phyloP scores from a whole-genome alignment of 805 yeast species.

The Starmerella khaoyaiensis region DNA sequence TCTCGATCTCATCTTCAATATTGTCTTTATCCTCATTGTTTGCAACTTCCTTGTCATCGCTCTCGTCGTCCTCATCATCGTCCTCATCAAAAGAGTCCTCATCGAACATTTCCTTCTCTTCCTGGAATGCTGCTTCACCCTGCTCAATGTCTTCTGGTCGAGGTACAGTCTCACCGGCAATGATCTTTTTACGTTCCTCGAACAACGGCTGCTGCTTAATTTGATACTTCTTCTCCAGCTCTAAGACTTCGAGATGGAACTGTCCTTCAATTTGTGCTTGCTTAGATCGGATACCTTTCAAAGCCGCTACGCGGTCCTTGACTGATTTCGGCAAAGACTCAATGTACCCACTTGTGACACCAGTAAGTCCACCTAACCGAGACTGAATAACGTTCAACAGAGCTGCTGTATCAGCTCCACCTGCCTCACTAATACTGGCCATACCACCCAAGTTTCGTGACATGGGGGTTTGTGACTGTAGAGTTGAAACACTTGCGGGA shows the following conservation, averaged over 20 bases:
- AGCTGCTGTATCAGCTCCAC: slow-evolving; percentile 55
- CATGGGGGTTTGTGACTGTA: slow-evolving; percentile 28
- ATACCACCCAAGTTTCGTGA: slow-evolving; percentile 17
- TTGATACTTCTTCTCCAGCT: slow-evolving; percentile 69
- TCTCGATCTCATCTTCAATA: slow-evolving; percentile 28
- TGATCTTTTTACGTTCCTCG: slow-evolving; percentile 55
- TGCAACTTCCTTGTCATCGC: slow-evolving; percentile 24
- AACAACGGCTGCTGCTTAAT: slow-evolving; percentile 63
- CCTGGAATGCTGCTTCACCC: slow-evolving; percentile 60
- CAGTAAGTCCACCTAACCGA: slow-evolving; percentile 69
- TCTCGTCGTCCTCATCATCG: slow-evolving; percentile 30
- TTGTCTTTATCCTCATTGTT: slow-evolving; percentile 33
- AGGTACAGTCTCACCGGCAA: slow-evolving; percentile 58
- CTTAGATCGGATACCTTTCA: slow-evolving; percentile 67
- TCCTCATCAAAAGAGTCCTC: slow-evolving; percentile 35
- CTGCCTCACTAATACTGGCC: slow-evolving; percentile 51
- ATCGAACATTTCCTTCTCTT: slow-evolving; percentile 35
- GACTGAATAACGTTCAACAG: slow-evolving; percentile 81
- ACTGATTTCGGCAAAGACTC: slow-evolving; percentile 59
- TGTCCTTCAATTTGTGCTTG: slow-evolving; percentile 78
- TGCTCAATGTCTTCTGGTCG: slow-evolving; percentile 63
- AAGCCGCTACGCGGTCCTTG: slow-evolving; percentile 63
- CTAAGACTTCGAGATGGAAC: slow-evolving; percentile 78
- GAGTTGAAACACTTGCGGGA: slow-evolving; percentile 76
- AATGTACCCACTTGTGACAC: slow-evolving; percentile 77